Evolutionary conservation across 345 rosid species (phyloP), one percentile per base, ranked within the genome.

Genomic region (Excoecaria agallocha): DNA sequence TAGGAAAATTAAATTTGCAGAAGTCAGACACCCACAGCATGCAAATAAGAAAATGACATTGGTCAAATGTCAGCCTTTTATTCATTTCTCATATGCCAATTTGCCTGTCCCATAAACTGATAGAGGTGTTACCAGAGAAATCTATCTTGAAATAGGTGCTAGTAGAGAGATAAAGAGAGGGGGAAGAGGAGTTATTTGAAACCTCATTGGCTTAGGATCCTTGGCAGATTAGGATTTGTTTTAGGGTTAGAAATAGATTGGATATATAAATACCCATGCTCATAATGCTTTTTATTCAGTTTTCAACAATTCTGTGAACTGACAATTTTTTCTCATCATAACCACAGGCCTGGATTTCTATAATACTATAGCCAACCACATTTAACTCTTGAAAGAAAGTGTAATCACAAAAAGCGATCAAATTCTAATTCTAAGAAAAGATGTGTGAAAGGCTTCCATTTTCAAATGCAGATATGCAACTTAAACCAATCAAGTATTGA

Each of bases 1-100:
- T 37, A 74, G 45, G 61, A 73, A 73, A 78, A 63, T 30, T 66
- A 10, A 69, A 20, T 55, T 66, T 37, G 19, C n/a, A 43, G 64
- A 67, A 8, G 35, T 58, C 20, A 39, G 51, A 39, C 61, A 57
- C 51, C 60, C 65, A 43, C 11, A 6, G 45, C 57, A 67, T 58
- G 64, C 58, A 39, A 20, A 22, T 11, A n/a, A 20, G 30, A 24
- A 58, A 50, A 50, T n/a, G 39, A 65, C 3, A 57, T 25, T 3
- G 37, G 37, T 35, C 22, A n/a, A 46, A 8, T 9, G 20, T 24
- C 43, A 67, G 48, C 59, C 48, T 58, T 13, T 19, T 20, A 39
- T 63, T 72, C 17, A 38, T 45, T 71, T 46, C 68, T 61, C 6
- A 46, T 25, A 22, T 56, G 63, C 25, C 11, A 10, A 22, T 50